Conservation (phyloP, 768 basidiomycete genomes). For the Leccinum longicurvipes region DNA sequence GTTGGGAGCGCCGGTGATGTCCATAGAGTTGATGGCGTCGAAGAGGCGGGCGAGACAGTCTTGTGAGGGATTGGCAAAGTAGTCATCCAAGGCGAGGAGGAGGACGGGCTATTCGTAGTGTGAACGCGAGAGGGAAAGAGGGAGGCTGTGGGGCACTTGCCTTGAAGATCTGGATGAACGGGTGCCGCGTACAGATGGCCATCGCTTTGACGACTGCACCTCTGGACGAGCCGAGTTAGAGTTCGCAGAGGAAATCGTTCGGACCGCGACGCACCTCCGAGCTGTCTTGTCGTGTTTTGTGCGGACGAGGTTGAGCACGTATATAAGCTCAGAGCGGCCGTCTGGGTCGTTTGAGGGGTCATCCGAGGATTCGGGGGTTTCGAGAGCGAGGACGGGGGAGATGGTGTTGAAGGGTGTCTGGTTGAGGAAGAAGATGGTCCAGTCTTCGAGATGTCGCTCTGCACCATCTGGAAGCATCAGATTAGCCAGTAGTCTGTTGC, state of each 20-base stretch:
- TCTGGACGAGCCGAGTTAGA: constrained; percentile 40
- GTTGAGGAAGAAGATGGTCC: constrained; percentile 98
- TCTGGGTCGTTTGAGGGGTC: constrained; percentile 26
- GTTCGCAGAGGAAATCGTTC: background rate
- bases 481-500: constrained; percentile 88
- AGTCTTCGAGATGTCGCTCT: constrained; percentile 91
- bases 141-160: constrained; percentile 35
- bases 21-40: constrained; percentile 91
- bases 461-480: constrained; percentile 99
- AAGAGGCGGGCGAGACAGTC: constrained; percentile 88
- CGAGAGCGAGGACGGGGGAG: constrained; percentile 73
- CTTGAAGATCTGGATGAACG: constrained; percentile 96
- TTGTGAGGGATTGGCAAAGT: constrained; percentile 85
- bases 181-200: constrained; percentile 90
- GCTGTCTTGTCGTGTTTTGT: constrained; percentile 87
- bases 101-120: constrained; percentile 73
- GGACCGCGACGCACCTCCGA: constrained; percentile 52
- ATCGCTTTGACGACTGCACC: constrained; percentile 93
- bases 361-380: constrained; percentile 41
- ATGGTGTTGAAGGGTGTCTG: constrained; percentile 89
- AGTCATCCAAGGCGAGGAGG: constrained; percentile 92
- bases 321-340: constrained; percentile 56
- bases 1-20: constrained; percentile 72
- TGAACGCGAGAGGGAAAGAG: constrained; percentile 1
- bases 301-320: constrained; percentile 86